Evolutionary conservation across 1,139 yeast genomes (phyloP), one percentile per base, ranked within the genome.

Genomic region (Yamadazyma diospyri): DNA sequence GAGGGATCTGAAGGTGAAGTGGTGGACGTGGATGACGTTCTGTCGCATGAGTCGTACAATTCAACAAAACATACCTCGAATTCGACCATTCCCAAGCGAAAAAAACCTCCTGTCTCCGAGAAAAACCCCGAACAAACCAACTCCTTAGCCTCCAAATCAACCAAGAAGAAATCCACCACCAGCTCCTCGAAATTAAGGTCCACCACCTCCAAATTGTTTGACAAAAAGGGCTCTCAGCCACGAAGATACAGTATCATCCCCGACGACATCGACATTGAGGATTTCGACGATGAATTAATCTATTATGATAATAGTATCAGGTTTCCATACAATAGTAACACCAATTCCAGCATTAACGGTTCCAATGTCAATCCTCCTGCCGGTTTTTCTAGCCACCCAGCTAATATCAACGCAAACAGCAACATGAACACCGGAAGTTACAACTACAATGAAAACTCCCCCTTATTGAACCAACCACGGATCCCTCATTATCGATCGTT

Each of bases 161-260:
- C 51, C 36, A 59, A 55, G 34, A 49, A 54, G 38, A 56, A 56
- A 33, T 48, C 66, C 1, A 54, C 66, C 5, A 52, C 58, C 5
- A 38, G 60, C 0, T 61, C 66, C 48, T 55, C 74, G 1, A 68
- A 66, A 35, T 55, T 70, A 21, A 55, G 89, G 31, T 80, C 87
- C 2, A 80, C 87, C 1, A 81, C 88, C 0, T 80, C 87, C 1
- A 77, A 79, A 39, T 57, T 81, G 5, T 81, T 81, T 53, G 88
- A 82, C 46, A 74, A 78, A 15, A 81, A 76, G 40, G 87, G 87
- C 0, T 73, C 83, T 0, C 82, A 80, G 29, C 76, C 87, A 4
- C 65, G 89, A 48, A 61, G 89, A 30, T 81, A 82, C 46, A 80
- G 87, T 17, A 83, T 81, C 19, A 73, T 81, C 4, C 83, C 84